phyloP scores from a whole-genome alignment of 345 rosid species.

The Raphanus raphanistrum region DNA sequence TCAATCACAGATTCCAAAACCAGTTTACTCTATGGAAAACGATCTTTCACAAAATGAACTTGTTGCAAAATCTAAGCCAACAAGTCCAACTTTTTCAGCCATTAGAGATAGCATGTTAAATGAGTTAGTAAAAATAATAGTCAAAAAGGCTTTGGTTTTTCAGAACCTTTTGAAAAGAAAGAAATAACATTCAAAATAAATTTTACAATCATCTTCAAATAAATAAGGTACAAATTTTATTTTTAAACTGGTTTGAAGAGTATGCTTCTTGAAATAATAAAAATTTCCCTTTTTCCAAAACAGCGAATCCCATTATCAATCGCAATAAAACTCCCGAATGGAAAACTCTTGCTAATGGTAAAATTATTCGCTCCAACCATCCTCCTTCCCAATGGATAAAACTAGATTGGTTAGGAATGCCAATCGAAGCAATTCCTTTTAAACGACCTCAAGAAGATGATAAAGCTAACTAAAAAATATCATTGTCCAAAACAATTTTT shows the following conservation, averaged over 20 bases:
- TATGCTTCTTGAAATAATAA: neutral
- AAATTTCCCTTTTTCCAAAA: neutral
- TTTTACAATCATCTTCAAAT: neutral
- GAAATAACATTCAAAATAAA: neutral
- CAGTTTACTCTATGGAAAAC: no score
- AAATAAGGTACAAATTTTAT: neutral
- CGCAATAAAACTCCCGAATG: neutral
- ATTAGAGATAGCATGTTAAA: neutral
- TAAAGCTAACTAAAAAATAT: neutral
- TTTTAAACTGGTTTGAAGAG: neutral
- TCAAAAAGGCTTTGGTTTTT: neutral
- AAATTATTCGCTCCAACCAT: neutral
- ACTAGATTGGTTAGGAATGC: neutral
- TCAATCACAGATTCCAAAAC: no score
- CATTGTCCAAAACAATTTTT: neutral
- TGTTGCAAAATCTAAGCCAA: no score
- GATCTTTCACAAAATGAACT: no score
- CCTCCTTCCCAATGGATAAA: neutral
- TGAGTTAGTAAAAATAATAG: neutral
- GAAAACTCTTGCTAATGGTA: neutral
- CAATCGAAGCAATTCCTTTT: neutral
- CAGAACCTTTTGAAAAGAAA: neutral
- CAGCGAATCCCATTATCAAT: neutral
- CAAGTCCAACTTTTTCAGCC: no score
- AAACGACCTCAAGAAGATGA: neutral